These are phyloP conservation scores for Gossypium longicalyx DNA, from an alignment of 345 rosid genomes.

Conservation along the genomic window DNA sequence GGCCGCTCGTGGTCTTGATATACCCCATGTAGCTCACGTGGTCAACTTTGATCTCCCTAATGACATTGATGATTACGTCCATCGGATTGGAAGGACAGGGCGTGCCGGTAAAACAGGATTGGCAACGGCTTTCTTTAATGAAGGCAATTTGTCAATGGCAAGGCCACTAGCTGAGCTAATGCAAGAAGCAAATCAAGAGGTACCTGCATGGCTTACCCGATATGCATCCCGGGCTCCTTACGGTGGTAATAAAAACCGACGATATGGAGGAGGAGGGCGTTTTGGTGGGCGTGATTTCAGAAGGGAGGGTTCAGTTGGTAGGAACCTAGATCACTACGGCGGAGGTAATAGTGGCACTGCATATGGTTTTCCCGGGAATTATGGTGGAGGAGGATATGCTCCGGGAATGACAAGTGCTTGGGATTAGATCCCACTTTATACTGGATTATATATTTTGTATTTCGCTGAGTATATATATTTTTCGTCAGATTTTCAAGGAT, in stretches of 20 bases:
- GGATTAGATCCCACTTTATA: slow-evolving; percentile 35
- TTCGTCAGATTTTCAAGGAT: background rate
- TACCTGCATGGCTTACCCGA: slow-evolving; percentile 86
- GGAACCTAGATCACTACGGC: slow-evolving; percentile 58
- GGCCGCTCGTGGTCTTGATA: slow-evolving; percentile 96
- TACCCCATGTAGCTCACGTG: slow-evolving; percentile 92
- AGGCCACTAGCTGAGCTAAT: slow-evolving; percentile 68
- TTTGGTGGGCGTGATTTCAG: slow-evolving; percentile 93
- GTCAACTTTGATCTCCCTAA: slow-evolving; percentile 96
- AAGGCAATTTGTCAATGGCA: slow-evolving; percentile 63
- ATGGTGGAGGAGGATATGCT: slow-evolving; percentile 39
- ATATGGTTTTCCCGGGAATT: slow-evolving; percentile 37
- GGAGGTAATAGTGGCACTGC: slow-evolving; percentile 38
- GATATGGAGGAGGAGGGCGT: slow-evolving; percentile 73
- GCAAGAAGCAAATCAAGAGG: slow-evolving; percentile 97
- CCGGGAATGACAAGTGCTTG: slow-evolving; percentile 69
- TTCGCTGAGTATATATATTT: slow-evolving; percentile 9
- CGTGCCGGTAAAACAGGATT: slow-evolving; percentile 92
- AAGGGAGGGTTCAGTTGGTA: slow-evolving; percentile 50
- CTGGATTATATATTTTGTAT: background rate
- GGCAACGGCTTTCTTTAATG: slow-evolving; percentile 96
- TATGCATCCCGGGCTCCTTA: slow-evolving; percentile 58
- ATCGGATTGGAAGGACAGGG: slow-evolving; percentile 94
- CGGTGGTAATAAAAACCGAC: slow-evolving; percentile 52
- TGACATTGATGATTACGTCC: slow-evolving; percentile 96